Evolutionary conservation across 257 asterid species (phyloP).

Genomic region (Mentha longifolia): DNA sequence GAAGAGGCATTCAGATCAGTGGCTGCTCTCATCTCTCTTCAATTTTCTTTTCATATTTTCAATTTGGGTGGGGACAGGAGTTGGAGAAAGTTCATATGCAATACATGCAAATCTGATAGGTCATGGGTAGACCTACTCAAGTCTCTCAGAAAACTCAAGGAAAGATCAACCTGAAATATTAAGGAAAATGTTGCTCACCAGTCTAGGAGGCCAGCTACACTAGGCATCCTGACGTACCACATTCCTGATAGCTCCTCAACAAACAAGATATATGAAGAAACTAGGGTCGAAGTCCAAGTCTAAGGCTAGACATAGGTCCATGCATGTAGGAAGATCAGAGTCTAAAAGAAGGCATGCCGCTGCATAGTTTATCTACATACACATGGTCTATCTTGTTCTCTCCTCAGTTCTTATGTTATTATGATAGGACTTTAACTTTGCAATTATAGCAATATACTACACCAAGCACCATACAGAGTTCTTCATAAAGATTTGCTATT

Average conservation of each 20-base stretch:
- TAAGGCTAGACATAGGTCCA: conserved; percentile 3
- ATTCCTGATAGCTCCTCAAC: conserved; percentile 20
- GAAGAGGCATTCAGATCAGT: background rate
- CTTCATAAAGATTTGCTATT: conserved; percentile 14
- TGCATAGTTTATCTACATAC: background rate
- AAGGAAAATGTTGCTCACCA: background rate
- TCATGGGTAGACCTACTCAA: background rate
- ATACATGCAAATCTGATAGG: conserved; percentile 11
- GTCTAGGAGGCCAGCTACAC: conserved; percentile 11
- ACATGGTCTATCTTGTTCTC: background rate
- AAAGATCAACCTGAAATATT: background rate
- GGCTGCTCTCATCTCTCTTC: background rate
- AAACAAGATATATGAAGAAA: conserved; percentile 1
- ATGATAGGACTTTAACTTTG: background rate
- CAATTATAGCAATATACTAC: background rate
- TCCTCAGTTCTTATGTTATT: background rate
- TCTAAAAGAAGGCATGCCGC: conserved; percentile 7
- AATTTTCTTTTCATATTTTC: background rate
- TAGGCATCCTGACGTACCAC: background rate
- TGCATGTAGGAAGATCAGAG: background rate
- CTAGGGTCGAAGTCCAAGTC: background rate
- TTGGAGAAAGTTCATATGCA: background rate
- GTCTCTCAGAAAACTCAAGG: background rate
- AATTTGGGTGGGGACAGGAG: background rate
- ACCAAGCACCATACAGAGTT: conserved; percentile 22